Base-by-base conservation (phyloP, 495 filamentous ascomycete genomes). In the Thozetella sp. region DNA sequence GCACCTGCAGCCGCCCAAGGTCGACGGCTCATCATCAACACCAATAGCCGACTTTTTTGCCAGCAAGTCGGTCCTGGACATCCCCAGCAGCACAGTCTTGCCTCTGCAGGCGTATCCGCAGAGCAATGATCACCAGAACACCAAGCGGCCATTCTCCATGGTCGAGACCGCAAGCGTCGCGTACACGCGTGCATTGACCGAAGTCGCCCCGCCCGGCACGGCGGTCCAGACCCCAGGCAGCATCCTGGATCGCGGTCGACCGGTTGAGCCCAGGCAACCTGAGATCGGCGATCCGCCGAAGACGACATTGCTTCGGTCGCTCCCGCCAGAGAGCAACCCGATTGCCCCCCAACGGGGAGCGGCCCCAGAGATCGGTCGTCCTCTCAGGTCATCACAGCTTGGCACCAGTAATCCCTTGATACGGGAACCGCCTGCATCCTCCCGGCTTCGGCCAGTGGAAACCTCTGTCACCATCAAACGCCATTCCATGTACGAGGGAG, bases 1-100 rank as follows among this genome's bases (percentile, higher is more conserved):
- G 43, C 43, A 48, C 43, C 43, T 19, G 43, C 4, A 11, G 4
- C n/a, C 43, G 43, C n/a, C n/a, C n/a, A n/a, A n/a, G n/a, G n/a
- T n/a, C n/a, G 10, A n/a, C 43, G n/a, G 11, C 43, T 9, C 6
- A 10, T 10, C 43, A 20, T 4, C 43, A 48, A 48, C 43, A n/a
- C 43, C 43, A 20, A 48, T 48, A 11, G 43, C 43, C 10, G 43
- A 48, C n/a, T 20, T 48, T 20, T 48, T 48, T 48, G 43, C 43
- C 43, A 48, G 43, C 43, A 48, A 48, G 20, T 48, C 43, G 6
- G 43, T 48, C 11, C 43, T 48, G n/a, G 43, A 48, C n/a, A 48
- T 48, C 43, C 43, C 43, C 43, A 48, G 43, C 43, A n/a, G n/a
- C 43, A 3, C 43, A n/a, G 43, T 3, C 6, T n/a, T 3, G 9